Evolutionary conservation across 176 grass and related monocot genomes (phyloP).

Genomic region (Guadua angustifolia): DNA sequence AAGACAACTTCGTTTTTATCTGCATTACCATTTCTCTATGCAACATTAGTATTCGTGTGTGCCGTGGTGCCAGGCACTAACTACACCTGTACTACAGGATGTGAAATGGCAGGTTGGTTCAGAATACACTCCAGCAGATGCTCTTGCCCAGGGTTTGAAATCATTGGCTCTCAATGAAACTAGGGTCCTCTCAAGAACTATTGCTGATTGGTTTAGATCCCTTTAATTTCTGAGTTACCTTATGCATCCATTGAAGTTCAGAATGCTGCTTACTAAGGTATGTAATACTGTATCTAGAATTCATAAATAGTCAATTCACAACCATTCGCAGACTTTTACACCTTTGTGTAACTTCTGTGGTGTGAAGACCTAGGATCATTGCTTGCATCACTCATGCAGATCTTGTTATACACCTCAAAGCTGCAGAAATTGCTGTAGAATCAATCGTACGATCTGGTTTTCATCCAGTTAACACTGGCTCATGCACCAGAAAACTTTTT

Average conservation of each 20-base stretch:
- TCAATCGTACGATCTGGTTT: not conserved
- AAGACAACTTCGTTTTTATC: not conserved
- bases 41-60: not conserved
- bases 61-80: not conserved
- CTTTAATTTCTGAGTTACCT: constrained; percentile 44
- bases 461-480: not conserved
- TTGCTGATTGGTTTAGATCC: constrained; percentile 74
- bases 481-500: constrained; percentile 18
- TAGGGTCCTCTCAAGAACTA: constrained; percentile 77
- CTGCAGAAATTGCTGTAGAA: constrained; percentile 29
- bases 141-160: constrained; percentile 87
- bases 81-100: constrained; percentile 53
- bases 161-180: constrained; percentile 84
- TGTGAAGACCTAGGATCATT: constrained; percentile 10
- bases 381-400: constrained; percentile 8
- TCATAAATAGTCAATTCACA: not conserved
- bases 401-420: not conserved
- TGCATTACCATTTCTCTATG: constrained; percentile 25
- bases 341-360: not conserved
- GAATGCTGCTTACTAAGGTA: constrained; percentile 46
- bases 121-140: constrained; percentile 87
- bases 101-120: constrained; percentile 80
- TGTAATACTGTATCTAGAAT: not conserved
- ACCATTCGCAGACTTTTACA: constrained; percentile 5
- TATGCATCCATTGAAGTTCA: not conserved